These are phyloP conservation scores for Coprinellus micaceus DNA, from an alignment of 768 basidiomycete species.

Conservation along the genomic window DNA sequence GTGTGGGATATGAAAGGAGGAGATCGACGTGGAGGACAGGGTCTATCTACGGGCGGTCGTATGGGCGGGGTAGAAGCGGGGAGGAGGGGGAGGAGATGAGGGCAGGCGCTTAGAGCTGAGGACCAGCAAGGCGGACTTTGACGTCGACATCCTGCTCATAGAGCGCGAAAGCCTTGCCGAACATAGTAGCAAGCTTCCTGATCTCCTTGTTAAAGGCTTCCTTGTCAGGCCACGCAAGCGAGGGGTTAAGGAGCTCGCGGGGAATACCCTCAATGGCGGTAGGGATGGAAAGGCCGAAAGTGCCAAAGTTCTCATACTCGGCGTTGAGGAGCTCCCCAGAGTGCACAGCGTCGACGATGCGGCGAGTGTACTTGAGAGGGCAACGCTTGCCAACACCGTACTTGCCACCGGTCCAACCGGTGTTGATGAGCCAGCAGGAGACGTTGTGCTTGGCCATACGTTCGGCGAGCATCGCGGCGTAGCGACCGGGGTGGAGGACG, in stretches of 20 bases:
- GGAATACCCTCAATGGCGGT: conserved; percentile 83
- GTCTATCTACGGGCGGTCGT: background rate
- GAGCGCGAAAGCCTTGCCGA: conserved; percentile 87
- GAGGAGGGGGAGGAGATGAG: background rate
- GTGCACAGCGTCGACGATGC: conserved; percentile 96
- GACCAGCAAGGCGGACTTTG: conserved; percentile 82
- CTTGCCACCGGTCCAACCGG: conserved; percentile 93
- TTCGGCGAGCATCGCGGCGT: conserved; percentile 95
- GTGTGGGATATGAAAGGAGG: background rate
- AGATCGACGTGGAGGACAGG: no score
- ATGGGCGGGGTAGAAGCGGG: background rate
- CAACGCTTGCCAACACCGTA: conserved; percentile 91
- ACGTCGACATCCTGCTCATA: conserved; percentile 84
- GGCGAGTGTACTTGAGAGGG: conserved; percentile 92
- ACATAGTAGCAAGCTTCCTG: conserved; percentile 88
- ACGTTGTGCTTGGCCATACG: conserved; percentile 88
- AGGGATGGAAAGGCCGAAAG: conserved; percentile 85
- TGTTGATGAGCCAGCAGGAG: conserved; percentile 98
- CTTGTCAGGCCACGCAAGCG: conserved; percentile 82
- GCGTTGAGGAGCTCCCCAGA: conserved; percentile 85
- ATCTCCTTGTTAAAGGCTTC: conserved; percentile 88
- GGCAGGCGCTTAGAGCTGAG: conserved; percentile 19
- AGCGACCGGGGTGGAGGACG: conserved; percentile 91
- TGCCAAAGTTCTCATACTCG: conserved; percentile 79
- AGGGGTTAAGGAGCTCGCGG: conserved; percentile 85